A percentile compares a stretch with the other conserved stretches of the same genome.
phyloP scores from a whole-genome alignment of 495 filamentous ascomycete genomes.

The Chaetomium fimeti region DNA sequence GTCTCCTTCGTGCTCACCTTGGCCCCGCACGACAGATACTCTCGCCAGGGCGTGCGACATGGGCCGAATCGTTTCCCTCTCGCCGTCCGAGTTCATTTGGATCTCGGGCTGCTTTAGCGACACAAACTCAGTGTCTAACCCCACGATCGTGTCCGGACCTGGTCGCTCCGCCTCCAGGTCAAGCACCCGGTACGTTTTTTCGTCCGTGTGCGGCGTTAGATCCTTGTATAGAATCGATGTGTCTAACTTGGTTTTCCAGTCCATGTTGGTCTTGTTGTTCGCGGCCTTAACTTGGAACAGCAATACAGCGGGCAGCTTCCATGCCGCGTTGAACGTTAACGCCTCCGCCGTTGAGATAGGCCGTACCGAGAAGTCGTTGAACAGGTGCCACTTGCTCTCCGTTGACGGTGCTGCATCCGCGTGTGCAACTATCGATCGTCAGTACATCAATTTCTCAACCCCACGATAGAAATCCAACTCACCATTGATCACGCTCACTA shows the following conservation, averaged over 20 bases:
- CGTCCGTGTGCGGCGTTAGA: conserved; percentile 38
- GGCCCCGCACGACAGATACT: conserved; percentile 81
- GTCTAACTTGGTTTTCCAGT: conserved; percentile 82
- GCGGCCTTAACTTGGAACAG: conserved; percentile 76
- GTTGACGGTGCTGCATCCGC: conserved; percentile 55
- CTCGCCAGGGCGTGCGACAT: conserved; percentile 80
- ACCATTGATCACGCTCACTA: conserved; percentile 88
- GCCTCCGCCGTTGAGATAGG: conserved; percentile 77
- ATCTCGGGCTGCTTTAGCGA: conserved; percentile 86
- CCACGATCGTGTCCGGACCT: conserved; percentile 67
- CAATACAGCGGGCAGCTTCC: conserved; percentile 88
- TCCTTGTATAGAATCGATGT: conserved; percentile 79
- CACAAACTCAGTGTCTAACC: conserved; percentile 95
- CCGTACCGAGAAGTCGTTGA: conserved; percentile 94
- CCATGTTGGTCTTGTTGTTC: conserved; percentile 73
- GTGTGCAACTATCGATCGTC: conserved; percentile 56
- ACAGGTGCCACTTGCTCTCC: conserved; percentile 79
- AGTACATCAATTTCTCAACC: conserved; percentile 28
- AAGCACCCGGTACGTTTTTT: conserved; percentile 59
- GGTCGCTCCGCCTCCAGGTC: conserved; percentile 63
- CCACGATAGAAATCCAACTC: conserved; percentile 26
- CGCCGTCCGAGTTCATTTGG: conserved; percentile 87
- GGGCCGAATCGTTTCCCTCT: conserved; percentile 79
- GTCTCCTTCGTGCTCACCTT: conserved; percentile 68
- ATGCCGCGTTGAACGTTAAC: conserved; percentile 77